Base-by-base conservation (phyloP, 129 eudicot species). In the Lactuca saligna region DNA sequence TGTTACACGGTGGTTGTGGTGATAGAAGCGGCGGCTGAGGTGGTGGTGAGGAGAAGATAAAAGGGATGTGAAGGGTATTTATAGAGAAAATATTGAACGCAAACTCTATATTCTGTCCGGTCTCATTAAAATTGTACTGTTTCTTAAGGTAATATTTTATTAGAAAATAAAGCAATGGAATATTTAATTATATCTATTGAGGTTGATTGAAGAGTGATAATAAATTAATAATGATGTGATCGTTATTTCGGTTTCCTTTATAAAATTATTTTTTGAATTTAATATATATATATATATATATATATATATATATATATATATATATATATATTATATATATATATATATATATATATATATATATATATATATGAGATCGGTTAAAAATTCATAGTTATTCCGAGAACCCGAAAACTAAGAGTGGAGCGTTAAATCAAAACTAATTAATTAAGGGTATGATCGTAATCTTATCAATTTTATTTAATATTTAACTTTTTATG, bases 21-120 rank as follows among this genome's bases (percentile, higher is more conserved):
- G 61, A 13, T 12, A 0, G 38, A 7, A 34, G 34, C 38, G 25
- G 65, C 3, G 61, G 17, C 17, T 17, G 29, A 12, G 63, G 72
- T 73, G 57, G 81, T 35, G 66, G 68, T 48, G 80, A 65, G 49
- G 70, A 41, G 69, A 53, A 63, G 81, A 62, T 44, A 57, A 61
- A 75, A 74, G 79, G 57, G 75, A 34, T 44, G 77, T 50, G 80
- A 57, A 63, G 75, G 80, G 84, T 83, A 85, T 91, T 82, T 91
- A 87, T 78, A 75, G 63, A 81, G 87, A 49, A 49, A 60, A 54
- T 50, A 7, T 31, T 64, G 73, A 58, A 58, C 66, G 66, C 66
- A 42, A 63, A 12, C 39, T 49, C 63, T 14, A 59, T 48, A 3
- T 34, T 66, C 44, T 57, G 7, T 49, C 31, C 8, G 58, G 41